These are phyloP conservation scores for Cadophora sp. DNA, from an alignment of 2,329 filamentous ascomycete genomes.

Conservation along the genomic window DNA sequence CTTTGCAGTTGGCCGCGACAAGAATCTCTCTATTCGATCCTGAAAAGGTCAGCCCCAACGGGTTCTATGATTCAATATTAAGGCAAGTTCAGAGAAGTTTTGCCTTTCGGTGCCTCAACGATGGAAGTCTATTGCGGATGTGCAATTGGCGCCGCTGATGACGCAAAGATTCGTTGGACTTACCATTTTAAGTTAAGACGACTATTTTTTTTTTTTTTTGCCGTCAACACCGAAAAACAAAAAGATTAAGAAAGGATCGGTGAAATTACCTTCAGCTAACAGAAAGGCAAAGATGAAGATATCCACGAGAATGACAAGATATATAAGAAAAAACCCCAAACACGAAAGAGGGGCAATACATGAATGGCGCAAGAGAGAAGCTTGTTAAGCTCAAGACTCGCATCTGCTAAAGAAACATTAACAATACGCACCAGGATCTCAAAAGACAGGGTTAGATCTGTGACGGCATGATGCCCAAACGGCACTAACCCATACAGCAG, in stretches of 20 bases:
- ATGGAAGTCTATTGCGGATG: neutral
- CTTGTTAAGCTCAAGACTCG: neutral
- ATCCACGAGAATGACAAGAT: neutral
- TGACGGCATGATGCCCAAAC: conserved; percentile 6
- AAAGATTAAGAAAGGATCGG: neutral
- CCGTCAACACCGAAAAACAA: neutral
- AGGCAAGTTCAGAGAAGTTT: neutral
- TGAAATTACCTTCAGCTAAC: neutral
- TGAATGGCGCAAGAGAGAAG: neutral
- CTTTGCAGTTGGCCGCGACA: conserved; percentile 40
- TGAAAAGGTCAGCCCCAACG: conserved; percentile 1
- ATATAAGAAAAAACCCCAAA: neutral
- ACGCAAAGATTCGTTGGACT: conserved; percentile 5
- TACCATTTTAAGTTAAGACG: conserved; percentile 1
- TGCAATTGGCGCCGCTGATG: neutral
- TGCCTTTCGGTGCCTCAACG: neutral
- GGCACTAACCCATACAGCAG: neutral
- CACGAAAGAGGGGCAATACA: neutral
- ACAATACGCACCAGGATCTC: neutral
- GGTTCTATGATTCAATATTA: neutral
- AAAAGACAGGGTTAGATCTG: neutral
- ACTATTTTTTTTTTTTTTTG: too few species aligned
- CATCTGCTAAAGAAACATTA: neutral
- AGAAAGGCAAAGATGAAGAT: neutral
- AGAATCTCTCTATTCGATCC: conserved; percentile 36